Conservation (phyloP, 2,329 filamentous ascomycete species). For the Thermoascus crustaceus region DNA sequence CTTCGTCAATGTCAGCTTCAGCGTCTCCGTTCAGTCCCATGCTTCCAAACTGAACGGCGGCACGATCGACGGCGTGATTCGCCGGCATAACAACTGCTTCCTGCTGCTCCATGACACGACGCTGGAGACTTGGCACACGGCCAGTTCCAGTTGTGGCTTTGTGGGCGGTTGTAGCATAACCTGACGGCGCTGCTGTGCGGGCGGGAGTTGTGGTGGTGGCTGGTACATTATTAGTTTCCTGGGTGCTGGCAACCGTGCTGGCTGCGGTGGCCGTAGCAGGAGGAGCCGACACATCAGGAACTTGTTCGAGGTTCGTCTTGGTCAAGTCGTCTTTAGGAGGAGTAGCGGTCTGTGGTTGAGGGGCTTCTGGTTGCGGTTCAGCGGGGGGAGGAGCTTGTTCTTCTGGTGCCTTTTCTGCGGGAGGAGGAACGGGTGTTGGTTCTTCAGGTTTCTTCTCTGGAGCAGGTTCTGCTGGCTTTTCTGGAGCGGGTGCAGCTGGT, state of each 20-base stretch:
- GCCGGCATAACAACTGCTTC: constrained; percentile 98
- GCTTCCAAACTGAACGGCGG: constrained; percentile 92
- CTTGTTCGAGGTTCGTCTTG: constrained; percentile 82
- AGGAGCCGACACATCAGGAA: constrained; percentile 72
- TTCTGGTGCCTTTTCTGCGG: constrained; percentile 28
- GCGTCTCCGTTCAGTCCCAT: constrained; percentile 73
- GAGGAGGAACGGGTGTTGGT: constrained; percentile 29
- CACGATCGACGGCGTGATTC: constrained; percentile 86
- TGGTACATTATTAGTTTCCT: constrained; percentile 59
- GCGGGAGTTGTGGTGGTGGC: constrained; percentile 43
- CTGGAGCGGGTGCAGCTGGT: constrained; percentile 25
- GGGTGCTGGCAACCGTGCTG: constrained; percentile 81
- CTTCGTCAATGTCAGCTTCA: constrained; percentile 70
- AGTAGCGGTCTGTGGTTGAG: constrained; percentile 42
- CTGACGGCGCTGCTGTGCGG: constrained; percentile 55
- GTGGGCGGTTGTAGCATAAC: constrained; percentile 70
- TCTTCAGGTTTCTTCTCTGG: constrained; percentile 38
- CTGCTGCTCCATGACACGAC: constrained; percentile 85
- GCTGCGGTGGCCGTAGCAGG: constrained; percentile 73
- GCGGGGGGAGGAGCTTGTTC: constrained; percentile 23
- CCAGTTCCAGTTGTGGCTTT: constrained; percentile 61
- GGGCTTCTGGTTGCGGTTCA: constrained; percentile 29
- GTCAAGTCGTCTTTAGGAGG: constrained; percentile 78
- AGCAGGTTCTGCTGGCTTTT: constrained; percentile 22
- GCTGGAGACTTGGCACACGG: constrained; percentile 72